Conservation (phyloP, 371 early-diverging fungal genomes). For the Parasitella parasitica region DNA sequence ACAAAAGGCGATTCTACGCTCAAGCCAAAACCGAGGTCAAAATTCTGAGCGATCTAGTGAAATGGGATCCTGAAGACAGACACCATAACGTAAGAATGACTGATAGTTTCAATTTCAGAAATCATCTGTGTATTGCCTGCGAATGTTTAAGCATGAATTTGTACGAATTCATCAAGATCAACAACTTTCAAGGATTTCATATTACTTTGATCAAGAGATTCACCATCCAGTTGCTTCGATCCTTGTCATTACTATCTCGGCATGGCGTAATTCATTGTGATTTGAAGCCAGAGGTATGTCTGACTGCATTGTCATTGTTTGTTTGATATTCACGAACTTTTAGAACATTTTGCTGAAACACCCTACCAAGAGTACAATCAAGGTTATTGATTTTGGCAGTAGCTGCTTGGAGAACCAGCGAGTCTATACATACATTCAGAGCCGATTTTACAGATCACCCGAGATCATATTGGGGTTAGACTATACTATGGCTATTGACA, state of each 20-base stretch:
- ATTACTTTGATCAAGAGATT: slow-evolving; percentile 81
- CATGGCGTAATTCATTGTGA: slow-evolving; percentile 97
- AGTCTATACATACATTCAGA: slow-evolving; percentile 98
- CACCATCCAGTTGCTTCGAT: slow-evolving; percentile 83
- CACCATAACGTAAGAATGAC: slow-evolving; percentile 85
- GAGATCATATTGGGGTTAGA: slow-evolving; percentile 76
- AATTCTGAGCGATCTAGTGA: slow-evolving; percentile 73
- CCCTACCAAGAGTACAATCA: slow-evolving; percentile 77
- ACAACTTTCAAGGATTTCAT: slow-evolving; percentile 90
- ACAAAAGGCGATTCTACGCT: slow-evolving; percentile 93
- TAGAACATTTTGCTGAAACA: slow-evolving; percentile 78
- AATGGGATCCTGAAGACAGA: slow-evolving; percentile 81
- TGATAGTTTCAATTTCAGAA: slow-evolving; percentile 90
- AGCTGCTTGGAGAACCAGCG: slow-evolving; percentile 85
- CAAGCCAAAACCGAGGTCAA: slow-evolving; percentile 96
- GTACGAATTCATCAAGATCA: slow-evolving; percentile 96
- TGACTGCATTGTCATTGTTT: neutral
- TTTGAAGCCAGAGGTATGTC: slow-evolving; percentile 91
- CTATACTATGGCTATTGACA: slow-evolving; percentile 95
- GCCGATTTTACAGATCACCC: slow-evolving; percentile 96
- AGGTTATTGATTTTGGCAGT: slow-evolving; percentile 99
- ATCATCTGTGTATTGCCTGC: slow-evolving; percentile 93
- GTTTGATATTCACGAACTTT: neutral
- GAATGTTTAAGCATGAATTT: slow-evolving; percentile 96
- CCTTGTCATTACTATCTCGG: slow-evolving; percentile 71